Evolutionary conservation across 305 asterid species (phyloP), one percentile per base, ranked within the genome.

Genomic region (Fraxinus nigra): DNA sequence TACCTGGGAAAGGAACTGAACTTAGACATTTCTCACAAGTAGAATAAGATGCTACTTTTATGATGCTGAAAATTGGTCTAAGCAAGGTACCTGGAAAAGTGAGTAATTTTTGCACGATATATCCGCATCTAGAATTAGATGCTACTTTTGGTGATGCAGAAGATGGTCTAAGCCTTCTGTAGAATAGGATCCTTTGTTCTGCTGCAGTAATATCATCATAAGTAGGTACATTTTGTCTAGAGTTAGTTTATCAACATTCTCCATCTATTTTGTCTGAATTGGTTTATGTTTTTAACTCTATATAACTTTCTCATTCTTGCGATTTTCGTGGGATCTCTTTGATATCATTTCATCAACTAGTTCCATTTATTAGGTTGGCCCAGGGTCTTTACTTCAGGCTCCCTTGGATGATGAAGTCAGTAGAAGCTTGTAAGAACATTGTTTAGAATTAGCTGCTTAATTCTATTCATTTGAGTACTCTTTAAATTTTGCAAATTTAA

Each of bases 311-410:
- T 77, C 78, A 81, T 81, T 78, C 63, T 74, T 76, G 83, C 72
- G 59, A 78, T 85, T 84, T 34, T 81, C 77, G 28, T 26, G 77
- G 65, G 46, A 20, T 63, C 79, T 79, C 69, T 76, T 67, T 43
- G 61, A 48, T 70, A 69, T 82, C 82, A 72, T 69, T 83, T 54
- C 76, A 79, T 81, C 82, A 82, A 51, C 76, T 84, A 73, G 81
- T 77, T 80, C 81, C 69, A 43, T 78, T 80, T 84, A 82, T 65
- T 86, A 95, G 99, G 97, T 95, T 70, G 99, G 99, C 83, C 95
- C 95, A 34, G 98, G 97, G 80, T 93, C 99, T 82, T 87, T 95
- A 86, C 93, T 95, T 87, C 97, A 95, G 89, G 99, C 99, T 84
- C 99, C 99, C 80, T 86, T 91, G 93, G 97, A 90, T 84, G 91